These are phyloP conservation scores for Panellus pusillus DNA, from an alignment of 768 basidiomycete species.

Conservation along the genomic window DNA sequence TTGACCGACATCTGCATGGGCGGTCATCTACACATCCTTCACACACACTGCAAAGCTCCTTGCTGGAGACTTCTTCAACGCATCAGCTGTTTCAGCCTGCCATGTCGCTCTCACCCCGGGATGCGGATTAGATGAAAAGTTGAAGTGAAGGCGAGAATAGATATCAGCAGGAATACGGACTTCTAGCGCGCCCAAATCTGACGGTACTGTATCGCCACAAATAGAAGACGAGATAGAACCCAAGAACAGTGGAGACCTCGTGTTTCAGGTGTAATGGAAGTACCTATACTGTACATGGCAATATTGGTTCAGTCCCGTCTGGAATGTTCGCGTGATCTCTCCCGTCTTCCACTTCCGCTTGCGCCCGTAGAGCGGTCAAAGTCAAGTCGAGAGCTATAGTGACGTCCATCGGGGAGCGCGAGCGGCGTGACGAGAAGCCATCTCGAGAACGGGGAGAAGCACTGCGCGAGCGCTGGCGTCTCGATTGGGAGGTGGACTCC, in stretches of 20 bases:
- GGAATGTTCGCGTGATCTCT: slow-evolving; percentile 1
- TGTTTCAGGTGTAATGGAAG: slow-evolving; percentile 11
- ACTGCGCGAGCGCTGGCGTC: slow-evolving; percentile 14
- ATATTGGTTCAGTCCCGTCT: slow-evolving; percentile 1
- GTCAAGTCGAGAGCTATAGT: not conserved
- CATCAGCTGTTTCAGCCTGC: too few relatives aligned
- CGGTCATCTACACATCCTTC: too few relatives aligned
- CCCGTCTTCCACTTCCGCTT: not conserved
- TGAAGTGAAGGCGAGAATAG: too few relatives aligned
- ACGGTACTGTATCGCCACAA: too few relatives aligned
- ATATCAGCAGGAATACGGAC: too few relatives aligned
- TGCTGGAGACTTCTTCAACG: too few relatives aligned
- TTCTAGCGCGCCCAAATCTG: too few relatives aligned
- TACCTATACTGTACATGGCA: not conserved
- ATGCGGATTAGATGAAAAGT: too few relatives aligned
- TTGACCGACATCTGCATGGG: too few relatives aligned
- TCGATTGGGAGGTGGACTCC: slow-evolving; percentile 3
- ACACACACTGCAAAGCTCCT: too few relatives aligned
- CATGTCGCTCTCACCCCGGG: too few relatives aligned
- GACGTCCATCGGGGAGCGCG: slow-evolving; percentile 1
- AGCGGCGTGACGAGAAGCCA: not conserved
- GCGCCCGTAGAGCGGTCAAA: not conserved
- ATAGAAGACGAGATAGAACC: too few relatives aligned
- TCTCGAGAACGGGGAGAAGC: not conserved
- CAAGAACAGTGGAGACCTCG: not conserved